Base-by-base conservation (phyloP, 192 early-diverging fungal species). In the Coemansia sp. region DNA sequence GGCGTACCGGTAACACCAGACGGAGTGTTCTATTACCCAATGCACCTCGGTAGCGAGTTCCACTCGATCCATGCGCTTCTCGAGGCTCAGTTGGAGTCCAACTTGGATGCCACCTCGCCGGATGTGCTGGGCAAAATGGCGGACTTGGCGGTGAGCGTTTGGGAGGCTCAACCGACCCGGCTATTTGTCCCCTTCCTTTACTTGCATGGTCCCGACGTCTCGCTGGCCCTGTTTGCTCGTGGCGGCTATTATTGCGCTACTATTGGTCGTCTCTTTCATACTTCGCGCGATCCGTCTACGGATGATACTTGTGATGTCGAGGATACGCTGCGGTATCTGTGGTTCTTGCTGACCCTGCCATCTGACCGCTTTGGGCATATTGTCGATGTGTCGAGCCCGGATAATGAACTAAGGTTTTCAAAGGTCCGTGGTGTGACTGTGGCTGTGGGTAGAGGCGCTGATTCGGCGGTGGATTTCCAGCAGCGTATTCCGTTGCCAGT, bases 91-190 rank as follows among this genome's bases (percentile, higher is more conserved):
- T n/a, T 19, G 3, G 59, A 61, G 2, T 8, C 36, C 4, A 7
- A 15, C 11, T n/a, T 14, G 4, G 31, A 12, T 9, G 58, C 17
- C 4, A 61, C 19, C 1, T 19, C 34, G n/a, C 19, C 32, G 8
- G 8, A 19, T 8, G 38, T 60, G 17, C n/a, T 68, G 14, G 57
- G 57, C 5, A 53, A 60, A 5, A 68, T 68, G 55, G 41, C 66
- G 6, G 39, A 45, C 42, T 60, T 58, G 37, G 55, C 53, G 0
- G 5, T 25, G 25, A 25, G 38, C 4, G 57, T 31, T 37, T 68
- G 66, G 57, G 41, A 68, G 29, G 19, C 53, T n/a, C 66, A 68
- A 57, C 25, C n/a, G 10, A 68, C 53, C 42, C 36, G 65, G 19
- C n/a, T 29, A 0, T 67, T 67, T 17, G 65, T 59, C 2, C 65